Base-by-base conservation (phyloP, 352 stramenopile genomes). In the Globisporangium abappressorium region DNA sequence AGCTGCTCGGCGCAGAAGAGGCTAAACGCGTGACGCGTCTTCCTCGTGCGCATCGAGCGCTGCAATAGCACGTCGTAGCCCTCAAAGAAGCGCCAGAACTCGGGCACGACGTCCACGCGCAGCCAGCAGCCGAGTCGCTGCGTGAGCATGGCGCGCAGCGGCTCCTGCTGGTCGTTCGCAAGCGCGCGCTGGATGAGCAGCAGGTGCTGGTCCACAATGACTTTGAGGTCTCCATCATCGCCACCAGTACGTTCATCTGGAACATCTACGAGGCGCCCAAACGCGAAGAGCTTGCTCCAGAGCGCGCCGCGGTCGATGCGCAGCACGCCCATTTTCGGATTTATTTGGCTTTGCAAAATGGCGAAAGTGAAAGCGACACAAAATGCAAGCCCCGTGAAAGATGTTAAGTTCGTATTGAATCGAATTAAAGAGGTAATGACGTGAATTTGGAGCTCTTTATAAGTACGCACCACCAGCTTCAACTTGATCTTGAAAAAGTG, bases 241-340 rank as follows among this genome's bases (percentile, higher is more conserved):
- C 14, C 26, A 28, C 24, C 24, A n/a, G 24, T 26, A 12, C 8
- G 38, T n/a, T 24, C 68, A 15, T 24, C 60, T 22, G 73, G 36
- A 38, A 28, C 66, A 8, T 24, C 60, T 33, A 70, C 54, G 36
- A 77, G 53, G 54, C 69, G 70, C 62, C 88, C 81, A 57, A 92
- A 89, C 5, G 79, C 79, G 47, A 92, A 84, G 53, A 92, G 81
- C 70, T 89, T 90, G 18, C 79, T 74, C 82, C 80, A 91, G 20
- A 92, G 78, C 70, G 86, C 72, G 57, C 84, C 74, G 41, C 78
- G 75, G 61, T 91, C 82, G 58, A 92, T 84, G 38, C 76, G 68
- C 71, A 92, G 72, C 65, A 80, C 64, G n/a, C 20, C 28, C 63
- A 59, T 60, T n/a, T 62, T 62, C 18, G 11, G 18, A 1, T 49